phyloP scores from a whole-genome alignment of 225 moss, liverwort and hornwort species.

The Neckera pumila region DNA sequence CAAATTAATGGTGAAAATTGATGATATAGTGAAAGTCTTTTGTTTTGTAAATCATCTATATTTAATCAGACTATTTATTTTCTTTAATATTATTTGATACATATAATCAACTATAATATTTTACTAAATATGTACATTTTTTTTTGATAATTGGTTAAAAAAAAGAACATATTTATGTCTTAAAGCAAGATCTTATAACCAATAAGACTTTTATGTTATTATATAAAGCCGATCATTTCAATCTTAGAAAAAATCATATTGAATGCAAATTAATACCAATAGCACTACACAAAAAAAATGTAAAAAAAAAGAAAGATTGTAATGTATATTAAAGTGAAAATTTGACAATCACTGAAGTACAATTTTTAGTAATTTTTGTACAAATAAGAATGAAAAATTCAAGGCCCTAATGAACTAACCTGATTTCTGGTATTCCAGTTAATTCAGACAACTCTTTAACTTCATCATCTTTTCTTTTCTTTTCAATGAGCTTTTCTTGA shows the following conservation, averaged over 20 bases:
- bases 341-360: too few relatives aligned
- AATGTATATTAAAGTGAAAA: neutral
- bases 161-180: neutral
- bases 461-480: constrained; percentile 66
- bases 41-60: neutral
- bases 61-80: neutral
- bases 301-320: too few relatives aligned
- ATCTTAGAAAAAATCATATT: neutral
- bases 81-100: neutral
- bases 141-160: neutral
- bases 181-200: too few relatives aligned
- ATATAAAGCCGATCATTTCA: neutral
- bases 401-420: constrained; percentile 8
- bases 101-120: neutral
- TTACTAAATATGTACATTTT: neutral
- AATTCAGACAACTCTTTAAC: constrained; percentile 62
- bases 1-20: neutral
- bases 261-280: neutral
- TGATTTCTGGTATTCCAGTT: constrained; percentile 74
- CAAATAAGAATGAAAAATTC: neutral
- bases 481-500: constrained; percentile 47
- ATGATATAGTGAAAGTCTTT: neutral
- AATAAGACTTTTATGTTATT: neutral
- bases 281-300: neutral
- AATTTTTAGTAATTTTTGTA: neutral